phyloP scores from a whole-genome alignment of 352 stramenopile genomes.

The Globisporangium apiculatum region DNA sequence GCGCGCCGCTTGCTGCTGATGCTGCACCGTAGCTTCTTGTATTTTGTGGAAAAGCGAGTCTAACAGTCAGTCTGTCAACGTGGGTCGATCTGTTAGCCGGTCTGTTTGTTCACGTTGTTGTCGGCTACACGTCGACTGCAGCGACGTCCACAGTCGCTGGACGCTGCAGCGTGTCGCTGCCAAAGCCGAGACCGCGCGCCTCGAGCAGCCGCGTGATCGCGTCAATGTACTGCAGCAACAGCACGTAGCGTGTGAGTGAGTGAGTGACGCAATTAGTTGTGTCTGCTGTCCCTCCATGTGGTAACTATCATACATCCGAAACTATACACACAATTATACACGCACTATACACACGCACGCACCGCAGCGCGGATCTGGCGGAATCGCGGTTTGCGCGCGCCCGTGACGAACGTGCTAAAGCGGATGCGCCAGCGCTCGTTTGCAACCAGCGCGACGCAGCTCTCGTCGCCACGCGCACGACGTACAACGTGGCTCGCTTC shows the following conservation, averaged over 20 bases:
- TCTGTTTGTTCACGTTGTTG: neutral
- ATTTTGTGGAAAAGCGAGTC: too few relatives aligned
- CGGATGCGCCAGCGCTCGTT: constrained; percentile 48
- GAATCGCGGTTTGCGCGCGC: constrained; percentile 35
- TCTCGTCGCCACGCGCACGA: constrained; percentile 42
- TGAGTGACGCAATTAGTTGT: neutral
- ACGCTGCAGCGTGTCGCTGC: neutral
- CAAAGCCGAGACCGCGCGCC: constrained; percentile 29
- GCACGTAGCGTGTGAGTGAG: neutral
- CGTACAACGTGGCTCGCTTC: constrained; percentile 41
- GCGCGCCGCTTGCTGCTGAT: constrained; percentile 1
- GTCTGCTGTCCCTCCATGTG: neutral
- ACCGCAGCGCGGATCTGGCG: constrained; percentile 37
- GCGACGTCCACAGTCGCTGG: constrained; percentile 1
- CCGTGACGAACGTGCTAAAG: constrained; percentile 50
- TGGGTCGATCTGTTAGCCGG: neutral
- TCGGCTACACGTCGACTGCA: constrained; percentile 2
- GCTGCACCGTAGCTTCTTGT: too few relatives aligned
- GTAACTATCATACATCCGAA: neutral
- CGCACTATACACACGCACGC: constrained; percentile 10
- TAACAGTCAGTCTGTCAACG: neutral
- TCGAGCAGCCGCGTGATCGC: constrained; percentile 61
- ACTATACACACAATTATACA: constrained; percentile 1
- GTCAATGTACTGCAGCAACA: constrained; percentile 45
- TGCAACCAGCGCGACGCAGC: constrained; percentile 34